Base-by-base conservation (phyloP, 805 yeast species). In the Grigorovia humatica region DNA sequence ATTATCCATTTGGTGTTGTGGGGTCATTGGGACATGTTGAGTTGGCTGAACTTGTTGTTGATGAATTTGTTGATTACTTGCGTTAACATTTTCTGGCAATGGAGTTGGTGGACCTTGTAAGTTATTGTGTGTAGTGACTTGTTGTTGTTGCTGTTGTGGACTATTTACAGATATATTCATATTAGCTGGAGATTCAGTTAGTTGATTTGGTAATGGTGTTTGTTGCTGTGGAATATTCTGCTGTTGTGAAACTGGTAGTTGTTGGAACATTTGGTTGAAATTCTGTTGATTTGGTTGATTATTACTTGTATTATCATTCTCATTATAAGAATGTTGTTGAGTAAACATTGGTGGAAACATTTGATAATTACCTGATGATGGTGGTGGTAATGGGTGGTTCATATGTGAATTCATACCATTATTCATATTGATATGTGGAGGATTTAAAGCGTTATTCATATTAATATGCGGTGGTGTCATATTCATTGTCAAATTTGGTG, bases 1-100 rank as follows among this genome's bases (percentile, higher is more conserved):
- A 45, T 44, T 56, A 52, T 53, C 54, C 44, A 40, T 23, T 42
- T 50, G 61, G 42, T 59, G 67, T 20, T 55, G 61, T 47, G 60
- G 69, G 18, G 59, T 58, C 32, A 57, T 60, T 40, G 11, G 46
- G 18, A 43, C 38, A 19, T 17, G 35, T 20, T 43, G 44, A 27
- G 41, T 47, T 41, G 50, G 55, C 30, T 47, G 51, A 27, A 44
- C 8, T 29, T 42, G 45, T 43, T 45, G 53, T 19, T 18, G 44
- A n/a, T 44, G 49, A 15, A 32, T 32, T 32, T 32, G 38, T 32
- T 32, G 38, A 43, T 12, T 18, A 8, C 29, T 6, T 9, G 4
- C 2, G 13, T 9, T 19, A 19, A 12, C 18, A 29, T n/a, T 13
- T 32, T 48, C 45, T 30, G 30, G 41, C 17, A 38, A 15, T 38